Base-by-base conservation (phyloP, 352 stramenopile species). In the Pythium apleroticum region DNA sequence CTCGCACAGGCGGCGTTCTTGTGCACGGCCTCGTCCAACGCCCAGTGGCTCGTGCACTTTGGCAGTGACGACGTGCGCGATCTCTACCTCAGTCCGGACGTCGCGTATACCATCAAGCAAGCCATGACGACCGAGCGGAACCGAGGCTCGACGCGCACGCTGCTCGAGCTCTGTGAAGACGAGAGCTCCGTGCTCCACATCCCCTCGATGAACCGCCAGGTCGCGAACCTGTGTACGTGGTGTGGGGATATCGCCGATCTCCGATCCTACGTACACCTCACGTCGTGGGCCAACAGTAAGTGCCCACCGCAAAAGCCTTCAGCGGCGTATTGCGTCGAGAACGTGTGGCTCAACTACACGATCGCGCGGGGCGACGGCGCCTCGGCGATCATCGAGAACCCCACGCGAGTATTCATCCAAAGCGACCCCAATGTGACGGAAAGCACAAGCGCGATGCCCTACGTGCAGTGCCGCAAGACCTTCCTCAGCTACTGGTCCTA, bases 401-500 rank as follows among this genome's bases (percentile, higher is more conserved):
- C 57, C 20, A 30, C 35, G 43, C 24, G 30, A 35, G 30, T 55
- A 8, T 63, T 55, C 57, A 20, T 54, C 14, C 12, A 22, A 10
- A 50, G 17, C 6, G 46, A 56, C 5, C 10, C 15, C 7, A n/a
- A 30, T 2, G 28, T 17, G 2, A 46, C 46, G 7, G 4, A 35
- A 35, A 30, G 24, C 17, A 17, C 39, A 1, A 14, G 17, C 24
- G 41, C 50, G 27, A 50, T 50, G 43, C 66, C 66, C n/a, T 73
- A 73, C 61, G 55, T 28, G n/a, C 49, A 66, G 4, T 73, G 66
- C 43, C 55, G 66, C 17, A 64, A 68, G 57, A 62, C 50, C 1
- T 73, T 73, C 27, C 45, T 73, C 19, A 66, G 55, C 41, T 73
- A 73, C 52, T 73, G 66, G 66, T 58, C 61, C 33, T 73, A 69